phyloP scores from a whole-genome alignment of 192 early-diverging fungal genomes.

The Entomortierella beljakovae region DNA sequence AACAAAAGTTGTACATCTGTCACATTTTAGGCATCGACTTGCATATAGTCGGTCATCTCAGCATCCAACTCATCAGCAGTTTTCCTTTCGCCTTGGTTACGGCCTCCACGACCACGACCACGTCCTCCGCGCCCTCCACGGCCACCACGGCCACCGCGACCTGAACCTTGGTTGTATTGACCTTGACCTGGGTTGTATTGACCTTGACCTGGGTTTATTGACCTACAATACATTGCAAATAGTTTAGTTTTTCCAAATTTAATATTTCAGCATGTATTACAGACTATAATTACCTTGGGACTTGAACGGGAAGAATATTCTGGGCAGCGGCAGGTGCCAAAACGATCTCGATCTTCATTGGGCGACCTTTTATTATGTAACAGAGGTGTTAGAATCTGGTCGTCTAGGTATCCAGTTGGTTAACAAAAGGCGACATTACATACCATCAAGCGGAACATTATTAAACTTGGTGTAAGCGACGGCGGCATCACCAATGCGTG shows the following conservation, averaged over 20 bases:
- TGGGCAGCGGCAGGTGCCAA: conserved; percentile 53
- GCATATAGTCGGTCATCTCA: conserved; percentile 65
- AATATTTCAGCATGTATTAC: too few relatives aligned
- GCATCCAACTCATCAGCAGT: conserved; percentile 61
- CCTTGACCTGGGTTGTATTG: conserved; percentile 13
- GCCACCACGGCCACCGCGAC: conserved; percentile 45
- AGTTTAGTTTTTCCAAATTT: too few relatives aligned
- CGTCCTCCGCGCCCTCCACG: conserved; percentile 46
- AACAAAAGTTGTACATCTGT: not conserved
- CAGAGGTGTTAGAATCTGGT: too few relatives aligned
- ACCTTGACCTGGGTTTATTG: too few relatives aligned
- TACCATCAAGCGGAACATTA: conserved; percentile 63
- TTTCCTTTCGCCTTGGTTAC: conserved; percentile 48
- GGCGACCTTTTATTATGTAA: conserved; percentile 29
- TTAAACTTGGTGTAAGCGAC: conserved; percentile 61
- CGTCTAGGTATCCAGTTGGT: too few relatives aligned
- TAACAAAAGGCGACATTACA: too few relatives aligned
- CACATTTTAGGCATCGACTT: conserved; percentile 50
- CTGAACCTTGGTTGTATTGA: conserved; percentile 7
- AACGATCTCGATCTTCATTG: conserved; percentile 63
- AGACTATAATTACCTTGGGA: conserved; percentile 31
- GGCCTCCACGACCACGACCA: conserved; percentile 53
- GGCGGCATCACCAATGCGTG: conserved; percentile 58
- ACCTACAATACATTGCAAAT: too few relatives aligned
- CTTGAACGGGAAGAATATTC: conserved; percentile 29